phyloP scores from a whole-genome alignment of 1,284 basidiomycete species.

The Microbotryomycetes sp. region DNA sequence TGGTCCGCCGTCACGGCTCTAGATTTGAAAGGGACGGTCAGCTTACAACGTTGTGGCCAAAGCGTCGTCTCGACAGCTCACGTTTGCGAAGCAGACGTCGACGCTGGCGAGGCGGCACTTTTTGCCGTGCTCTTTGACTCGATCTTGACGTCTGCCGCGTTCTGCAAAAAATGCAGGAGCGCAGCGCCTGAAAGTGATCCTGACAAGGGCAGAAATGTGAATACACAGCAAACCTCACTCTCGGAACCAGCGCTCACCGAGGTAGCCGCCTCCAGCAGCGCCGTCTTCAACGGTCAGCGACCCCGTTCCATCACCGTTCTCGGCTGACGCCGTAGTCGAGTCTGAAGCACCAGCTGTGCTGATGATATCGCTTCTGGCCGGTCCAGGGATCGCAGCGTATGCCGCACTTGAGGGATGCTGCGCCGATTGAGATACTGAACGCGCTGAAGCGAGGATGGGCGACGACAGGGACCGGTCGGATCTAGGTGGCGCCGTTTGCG shows the following conservation, averaged over 20 bases:
- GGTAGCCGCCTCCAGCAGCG: conserved; percentile 23
- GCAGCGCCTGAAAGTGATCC: conserved; percentile 8
- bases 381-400: too few relatives aligned
- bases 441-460: too few relatives aligned
- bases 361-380: background rate
- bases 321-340: background rate
- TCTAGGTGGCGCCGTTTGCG: too few relatives aligned
- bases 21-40: background rate
- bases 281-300: conserved; percentile 29
- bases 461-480: too few relatives aligned
- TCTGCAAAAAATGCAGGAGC: conserved; percentile 7
- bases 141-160: conserved; percentile 5
- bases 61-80: background rate
- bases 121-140: background rate
- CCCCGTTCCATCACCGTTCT: conserved; percentile 30
- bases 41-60: too few relatives aligned
- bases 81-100: conserved; percentile 24
- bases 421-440: too few relatives aligned
- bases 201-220: background rate
- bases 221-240: background rate
- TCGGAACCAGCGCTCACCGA: conserved; percentile 29
- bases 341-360: background rate
- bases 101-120: background rate
- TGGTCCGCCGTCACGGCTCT: conserved; percentile 13
- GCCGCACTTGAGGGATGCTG: too few relatives aligned